These are phyloP conservation scores for Epichloe scottii DNA, from an alignment of 2,329 filamentous ascomycete species.

Conservation along the genomic window DNA sequence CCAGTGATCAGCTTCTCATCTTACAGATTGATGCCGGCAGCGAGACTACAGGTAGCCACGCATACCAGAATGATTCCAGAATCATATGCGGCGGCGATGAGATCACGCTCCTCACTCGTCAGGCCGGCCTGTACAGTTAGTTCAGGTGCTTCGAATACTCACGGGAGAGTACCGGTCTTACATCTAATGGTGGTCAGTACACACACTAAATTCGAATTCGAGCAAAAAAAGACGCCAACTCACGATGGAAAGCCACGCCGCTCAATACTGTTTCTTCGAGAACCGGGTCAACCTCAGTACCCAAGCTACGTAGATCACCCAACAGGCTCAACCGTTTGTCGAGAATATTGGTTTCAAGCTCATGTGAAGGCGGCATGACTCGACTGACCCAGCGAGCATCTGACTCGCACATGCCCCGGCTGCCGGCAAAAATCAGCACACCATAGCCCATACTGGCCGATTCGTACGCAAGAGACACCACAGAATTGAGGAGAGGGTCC, in stretches of 20 bases:
- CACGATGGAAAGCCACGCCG: slow-evolving; percentile 65
- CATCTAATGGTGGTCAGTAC: slow-evolving; percentile 20
- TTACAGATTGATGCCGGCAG: slow-evolving; percentile 67
- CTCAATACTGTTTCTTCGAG: slow-evolving; percentile 51
- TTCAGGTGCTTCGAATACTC: slow-evolving; percentile 1
- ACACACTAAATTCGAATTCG: neutral
- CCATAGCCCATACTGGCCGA: slow-evolving; percentile 58
- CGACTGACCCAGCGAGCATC: slow-evolving; percentile 57
- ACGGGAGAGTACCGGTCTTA: slow-evolving; percentile 9
- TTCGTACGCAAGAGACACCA: slow-evolving; percentile 56
- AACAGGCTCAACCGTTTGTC: slow-evolving; percentile 52
- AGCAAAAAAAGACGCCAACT: slow-evolving; percentile 14
- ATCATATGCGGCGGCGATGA: slow-evolving; percentile 61
- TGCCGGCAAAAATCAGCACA: slow-evolving; percentile 61
- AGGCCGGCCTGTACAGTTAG: slow-evolving; percentile 42
- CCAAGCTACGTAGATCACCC: slow-evolving; percentile 51
- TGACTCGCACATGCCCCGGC: slow-evolving; percentile 52
- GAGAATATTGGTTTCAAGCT: slow-evolving; percentile 33
- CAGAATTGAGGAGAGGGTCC: slow-evolving; percentile 55
- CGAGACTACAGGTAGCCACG: slow-evolving; percentile 66
- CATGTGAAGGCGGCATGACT: slow-evolving; percentile 42
- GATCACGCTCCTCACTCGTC: slow-evolving; percentile 62
- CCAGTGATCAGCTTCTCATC: slow-evolving; percentile 4
- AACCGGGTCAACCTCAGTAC: slow-evolving; percentile 51
- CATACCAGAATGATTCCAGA: slow-evolving; percentile 54